A percentile compares a stretch with the other conserved stretches of the same genome.
phyloP scores from a whole-genome alignment of 2,329 filamentous ascomycete genomes.

The Orbilia quercus region DNA sequence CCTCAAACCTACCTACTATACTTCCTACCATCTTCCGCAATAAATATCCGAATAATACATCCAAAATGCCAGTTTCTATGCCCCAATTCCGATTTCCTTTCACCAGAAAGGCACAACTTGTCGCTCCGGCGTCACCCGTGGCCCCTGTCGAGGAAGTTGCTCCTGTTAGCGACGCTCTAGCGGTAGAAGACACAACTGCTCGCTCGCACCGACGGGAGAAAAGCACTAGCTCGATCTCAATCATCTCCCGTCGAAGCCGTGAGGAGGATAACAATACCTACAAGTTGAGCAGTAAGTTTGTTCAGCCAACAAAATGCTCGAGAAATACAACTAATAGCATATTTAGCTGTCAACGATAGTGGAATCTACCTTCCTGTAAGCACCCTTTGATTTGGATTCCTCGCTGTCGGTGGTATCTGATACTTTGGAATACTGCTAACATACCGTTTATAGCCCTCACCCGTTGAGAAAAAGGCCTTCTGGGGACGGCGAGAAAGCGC shows the following conservation, averaged over 20 bases:
- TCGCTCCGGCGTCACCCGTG: conserved; percentile 5
- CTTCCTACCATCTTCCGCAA: neutral
- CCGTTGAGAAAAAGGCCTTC: conserved; percentile 82
- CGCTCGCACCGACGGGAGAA: conserved; percentile 47
- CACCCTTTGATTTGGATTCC: conserved; percentile 22
- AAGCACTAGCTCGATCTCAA: conserved; percentile 43
- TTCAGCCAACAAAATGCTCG: neutral
- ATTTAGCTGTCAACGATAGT: conserved; percentile 89
- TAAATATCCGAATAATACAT: conserved; percentile 15
- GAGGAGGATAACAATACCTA: conserved; percentile 59
- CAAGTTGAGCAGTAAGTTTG: conserved; percentile 59
- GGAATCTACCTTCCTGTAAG: conserved; percentile 92
- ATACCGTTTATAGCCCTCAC: conserved; percentile 75
- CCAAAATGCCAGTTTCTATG: conserved; percentile 55
- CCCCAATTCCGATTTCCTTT: conserved; percentile 55
- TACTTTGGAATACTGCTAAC: conserved; percentile 16
- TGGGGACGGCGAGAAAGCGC: conserved; percentile 72
- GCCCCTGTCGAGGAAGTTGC: conserved; percentile 32
- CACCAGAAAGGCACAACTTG: conserved; percentile 32
- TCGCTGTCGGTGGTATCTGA: conserved; percentile 1
- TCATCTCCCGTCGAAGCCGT: conserved; percentile 46
- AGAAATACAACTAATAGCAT: conserved; percentile 60
- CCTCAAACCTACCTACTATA: conserved; percentile 6
- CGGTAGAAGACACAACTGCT: conserved; percentile 34
- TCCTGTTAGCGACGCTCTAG: neutral